Base-by-base conservation (phyloP, 352 stramenopile genomes). In the Thraustotheca clavata region DNA sequence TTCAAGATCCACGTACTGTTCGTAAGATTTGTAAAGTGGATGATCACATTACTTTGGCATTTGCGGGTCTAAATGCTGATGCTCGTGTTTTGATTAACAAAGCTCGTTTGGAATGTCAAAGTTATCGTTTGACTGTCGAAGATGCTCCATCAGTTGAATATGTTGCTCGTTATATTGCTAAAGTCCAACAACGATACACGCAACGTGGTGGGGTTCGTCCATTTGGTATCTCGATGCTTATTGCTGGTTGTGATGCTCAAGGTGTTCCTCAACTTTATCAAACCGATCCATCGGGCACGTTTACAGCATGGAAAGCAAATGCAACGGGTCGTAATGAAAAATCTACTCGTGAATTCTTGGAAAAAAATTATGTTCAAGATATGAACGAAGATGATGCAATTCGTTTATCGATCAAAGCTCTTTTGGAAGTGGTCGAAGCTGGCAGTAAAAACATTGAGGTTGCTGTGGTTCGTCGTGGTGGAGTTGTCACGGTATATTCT, bases 361-460 rank as follows among this genome's bases (percentile, higher is more conserved):
- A 99, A 75, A 99, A 99, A 78, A 96, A 99, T 76, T 99, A 96
- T 78, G 71, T 80, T 18, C 89, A 96, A 40, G 86, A 93, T 52
- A 80, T 98, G 67, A 83, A 77, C 35, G 91, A 98, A 65, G 82
- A 96, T 14, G 89, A 92, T 32, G 86, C 91, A 8, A 81, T 98
- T 18, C 87, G 88, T 60, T 80, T 99, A 33, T 89, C 94, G 8
- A 87, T 98, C 49, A 96, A 97, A 73, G 90, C 95, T 39, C 85
- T 99, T 69, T 79, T 99, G 31, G 97, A 99, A 76, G 93, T 99
- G 47, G 97, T 99, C 35, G 96, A 99, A 68, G 97, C 93, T 48
- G 96, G 96, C 66, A 96, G 94, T 59, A 99, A 99, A 77, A 99
- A 98, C 76, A 99, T 99, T 86, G 96, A 99, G 80, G 91, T 99